These are phyloP conservation scores for Penicillium paneum DNA, from an alignment of 2,329 filamentous ascomycete species.

Conservation along the genomic window DNA sequence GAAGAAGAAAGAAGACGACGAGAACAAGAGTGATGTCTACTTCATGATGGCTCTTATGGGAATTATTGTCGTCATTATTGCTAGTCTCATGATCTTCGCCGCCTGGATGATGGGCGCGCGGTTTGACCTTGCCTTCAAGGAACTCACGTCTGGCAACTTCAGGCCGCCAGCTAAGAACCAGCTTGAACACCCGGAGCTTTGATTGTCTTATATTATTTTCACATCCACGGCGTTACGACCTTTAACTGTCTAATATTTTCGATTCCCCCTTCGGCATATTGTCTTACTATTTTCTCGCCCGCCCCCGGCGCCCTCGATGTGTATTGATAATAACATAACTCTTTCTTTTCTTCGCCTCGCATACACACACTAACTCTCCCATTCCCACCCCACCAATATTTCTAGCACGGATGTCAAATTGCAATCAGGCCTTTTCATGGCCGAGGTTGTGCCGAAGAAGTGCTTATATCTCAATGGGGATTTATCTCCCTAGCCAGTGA, in stretches of 20 bases:
- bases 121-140: conserved; percentile 67
- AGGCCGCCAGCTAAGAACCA: conserved; percentile 32
- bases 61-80: conserved; percentile 69
- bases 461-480: conserved; percentile 67
- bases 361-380: not conserved
- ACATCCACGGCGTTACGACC: conserved; percentile 32
- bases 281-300: conserved; percentile 25
- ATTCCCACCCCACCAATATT: conserved; percentile 12
- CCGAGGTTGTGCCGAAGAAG: conserved; percentile 98
- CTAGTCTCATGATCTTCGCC: conserved; percentile 70
- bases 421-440: conserved; percentile 78
- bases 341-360: conserved; percentile 10
- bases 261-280: conserved; percentile 28
- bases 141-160: conserved; percentile 53
- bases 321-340: conserved; percentile 34
- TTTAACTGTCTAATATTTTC: conserved; percentile 24
- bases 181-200: conserved; percentile 39
- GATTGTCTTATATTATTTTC: conserved; percentile 23
- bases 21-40: conserved; percentile 54
- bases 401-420: conserved; percentile 99
- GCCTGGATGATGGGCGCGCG: conserved; percentile 79
- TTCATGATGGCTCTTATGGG: conserved; percentile 68
- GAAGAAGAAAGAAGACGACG: conserved; percentile 47
- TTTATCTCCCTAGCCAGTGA: conserved; percentile 33
- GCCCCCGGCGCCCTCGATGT: conserved; percentile 25